Evolutionary conservation across 352 stramenopile species (phyloP), one percentile per base, ranked within the genome.

Genomic region (Phytophthora palmivora): DNA sequence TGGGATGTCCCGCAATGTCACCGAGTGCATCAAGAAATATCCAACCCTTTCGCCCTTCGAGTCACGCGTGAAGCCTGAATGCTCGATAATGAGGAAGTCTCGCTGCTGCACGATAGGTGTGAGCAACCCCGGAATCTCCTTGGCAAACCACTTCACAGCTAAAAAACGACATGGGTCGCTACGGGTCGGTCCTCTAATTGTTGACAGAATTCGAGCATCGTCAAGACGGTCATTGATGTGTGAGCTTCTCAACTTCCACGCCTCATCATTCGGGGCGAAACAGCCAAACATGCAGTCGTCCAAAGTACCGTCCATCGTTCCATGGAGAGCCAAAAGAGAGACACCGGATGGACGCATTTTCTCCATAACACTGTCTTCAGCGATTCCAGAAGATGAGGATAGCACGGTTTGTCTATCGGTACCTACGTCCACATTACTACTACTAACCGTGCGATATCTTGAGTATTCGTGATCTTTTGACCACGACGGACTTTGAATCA

Each of bases 91-190:
- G 21, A 72, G 45, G 54, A 84, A 82, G 45, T 88, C 77, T n/a
- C 79, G 72, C 10, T 67, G 75, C 28, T 80, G 65, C 21, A 83
- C 65, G 39, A 87, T 73, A 2, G 63, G 73, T 10, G 63, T 69
- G 3, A 86, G 45, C 19, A 79, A 37, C 6, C 47, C 67, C 14
- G 79, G 69, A 10, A 76, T 39, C 45, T 84, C 75, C 46, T 81
- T 82, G 0, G 72, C 76, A 57, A 86, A 82, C 79, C 79, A 89
- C 48, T 87, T 89, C 53, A 87, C 47, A 4, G 60, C 73, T 8
- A 85, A 53, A 52, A 80, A 89, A 14, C 63, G 69, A 58, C 73
- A 82, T 22, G 76, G 79, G 49, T 87, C 70, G 28, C 58, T 34
- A 0, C 32, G 22, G 3, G 58, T 76, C 12, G 79, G 72, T 2